Conservation (phyloP, 2,329 filamentous ascomycete species). For the Fusarium albosuccineum region DNA sequence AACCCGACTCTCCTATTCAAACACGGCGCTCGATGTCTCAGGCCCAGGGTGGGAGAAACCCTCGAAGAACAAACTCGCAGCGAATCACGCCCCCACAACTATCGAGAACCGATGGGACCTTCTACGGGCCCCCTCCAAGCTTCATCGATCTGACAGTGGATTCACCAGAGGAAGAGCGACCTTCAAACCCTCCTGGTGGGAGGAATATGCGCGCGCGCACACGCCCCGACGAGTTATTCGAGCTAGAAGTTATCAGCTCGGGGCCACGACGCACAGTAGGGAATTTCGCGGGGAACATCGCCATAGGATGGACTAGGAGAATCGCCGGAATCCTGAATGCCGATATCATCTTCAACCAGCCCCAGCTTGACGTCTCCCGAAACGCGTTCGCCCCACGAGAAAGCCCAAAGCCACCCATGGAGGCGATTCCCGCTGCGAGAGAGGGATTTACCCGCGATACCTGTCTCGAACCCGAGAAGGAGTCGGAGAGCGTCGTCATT, state of each 20-base stretch:
- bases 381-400: conserved; percentile 51
- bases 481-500: conserved; percentile 78
- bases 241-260: conserved; percentile 43
- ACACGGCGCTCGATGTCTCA: conserved; percentile 50
- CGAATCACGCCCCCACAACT: conserved; percentile 58
- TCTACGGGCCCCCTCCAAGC: conserved; percentile 50
- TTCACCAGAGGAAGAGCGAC: conserved; percentile 52
- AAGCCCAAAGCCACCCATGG: conserved; percentile 64
- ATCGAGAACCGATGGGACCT: conserved; percentile 60
- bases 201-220: conserved; percentile 21
- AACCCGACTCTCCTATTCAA: conserved; percentile 61
- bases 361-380: conserved; percentile 43
- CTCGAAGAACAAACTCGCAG: conserved; percentile 58
- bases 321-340: conserved; percentile 45
- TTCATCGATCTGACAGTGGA: conserved; percentile 69
- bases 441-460: conserved; percentile 87
- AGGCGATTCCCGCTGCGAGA: conserved; percentile 73
- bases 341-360: conserved; percentile 41
- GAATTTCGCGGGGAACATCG: conserved; percentile 35
- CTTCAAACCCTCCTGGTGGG: conserved; percentile 35
- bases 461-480: conserved; percentile 49
- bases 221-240: conserved; percentile 45
- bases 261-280: conserved; percentile 41
- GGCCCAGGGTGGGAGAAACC: conserved; percentile 48
- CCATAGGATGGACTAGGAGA: conserved; percentile 43